Evolutionary conservation across 805 yeast genomes (phyloP).

Genomic region (Yarrowia hollandica): DNA sequence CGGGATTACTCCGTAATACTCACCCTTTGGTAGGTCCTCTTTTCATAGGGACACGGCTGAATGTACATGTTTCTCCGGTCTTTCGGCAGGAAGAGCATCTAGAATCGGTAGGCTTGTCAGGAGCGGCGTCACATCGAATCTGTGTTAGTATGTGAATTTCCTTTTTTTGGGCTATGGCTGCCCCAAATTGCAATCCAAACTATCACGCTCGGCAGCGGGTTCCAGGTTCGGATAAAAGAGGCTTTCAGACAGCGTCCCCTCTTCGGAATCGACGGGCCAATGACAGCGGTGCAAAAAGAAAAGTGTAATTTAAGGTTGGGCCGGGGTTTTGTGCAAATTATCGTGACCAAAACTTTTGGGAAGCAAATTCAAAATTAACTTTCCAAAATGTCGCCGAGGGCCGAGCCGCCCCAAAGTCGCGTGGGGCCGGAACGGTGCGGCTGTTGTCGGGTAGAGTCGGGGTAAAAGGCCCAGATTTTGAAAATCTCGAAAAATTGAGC

Average conservation of each 20-base stretch:
- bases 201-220: conserved; percentile 25
- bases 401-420: conserved; percentile 24
- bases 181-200: background rate
- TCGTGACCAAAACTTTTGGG: conserved; percentile 15
- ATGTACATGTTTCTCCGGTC: conserved; percentile 54
- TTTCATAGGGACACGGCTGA: conserved; percentile 58
- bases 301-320: conserved; percentile 1
- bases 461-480: background rate
- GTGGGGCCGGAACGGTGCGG: conserved; percentile 28
- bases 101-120: conserved; percentile 36
- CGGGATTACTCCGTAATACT: conserved; percentile 10
- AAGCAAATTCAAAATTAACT: background rate
- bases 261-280: conserved; percentile 24
- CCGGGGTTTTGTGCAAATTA: conserved; percentile 19
- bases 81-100: conserved; percentile 55
- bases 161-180: background rate
- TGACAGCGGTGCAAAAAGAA: background rate
- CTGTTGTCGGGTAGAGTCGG: conserved; percentile 21
- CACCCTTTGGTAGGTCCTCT: conserved; percentile 61
- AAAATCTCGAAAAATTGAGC: background rate
- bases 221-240: conserved; percentile 27
- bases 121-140: conserved; percentile 46
- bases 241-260: conserved; percentile 14
- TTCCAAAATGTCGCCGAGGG: conserved; percentile 17
- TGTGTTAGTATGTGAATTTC: conserved; percentile 31